phyloP scores from a whole-genome alignment of 805 yeast species.

The Pichia rugopelliculosa region DNA sequence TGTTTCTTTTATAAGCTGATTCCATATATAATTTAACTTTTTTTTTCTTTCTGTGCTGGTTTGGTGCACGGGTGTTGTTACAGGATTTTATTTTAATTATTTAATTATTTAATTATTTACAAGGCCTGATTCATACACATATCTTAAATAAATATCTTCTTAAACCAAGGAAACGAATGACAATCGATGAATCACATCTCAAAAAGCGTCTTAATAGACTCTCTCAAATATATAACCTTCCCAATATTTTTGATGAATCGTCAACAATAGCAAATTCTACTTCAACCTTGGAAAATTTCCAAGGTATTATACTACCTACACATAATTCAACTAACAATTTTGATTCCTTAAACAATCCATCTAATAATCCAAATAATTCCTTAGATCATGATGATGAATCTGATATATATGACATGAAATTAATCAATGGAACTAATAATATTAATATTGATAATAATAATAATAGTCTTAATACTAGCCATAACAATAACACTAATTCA shows the following conservation, averaged over 20 bases:
- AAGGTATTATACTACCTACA: conserved; percentile 20
- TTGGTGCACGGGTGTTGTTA: conserved; percentile 1
- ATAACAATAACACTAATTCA: background rate
- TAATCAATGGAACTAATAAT: background rate
- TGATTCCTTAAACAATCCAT: background rate
- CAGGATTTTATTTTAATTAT: too few species aligned
- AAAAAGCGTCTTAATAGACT: conserved; percentile 16
- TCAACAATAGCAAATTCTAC: conserved; percentile 15
- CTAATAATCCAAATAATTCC: conserved; percentile 1
- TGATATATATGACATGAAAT: background rate
- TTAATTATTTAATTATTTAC: too few species aligned
- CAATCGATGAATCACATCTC: conserved; percentile 1
- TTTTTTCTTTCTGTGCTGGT: background rate
- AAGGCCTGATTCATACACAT: too few species aligned
- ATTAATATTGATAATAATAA: background rate
- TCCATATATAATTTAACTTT: background rate
- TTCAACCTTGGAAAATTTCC: conserved; percentile 17
- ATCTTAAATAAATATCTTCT: too few species aligned
- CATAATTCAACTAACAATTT: conserved; percentile 10
- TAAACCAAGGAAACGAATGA: background rate
- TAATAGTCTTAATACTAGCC: background rate
- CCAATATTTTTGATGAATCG: conserved; percentile 13
- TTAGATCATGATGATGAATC: background rate
- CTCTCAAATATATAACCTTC: conserved; percentile 19
- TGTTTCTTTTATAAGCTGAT: too few species aligned